Evolutionary conservation across 176 grass and related monocot genomes (phyloP).

Genomic region (Aegilops bicornis): DNA sequence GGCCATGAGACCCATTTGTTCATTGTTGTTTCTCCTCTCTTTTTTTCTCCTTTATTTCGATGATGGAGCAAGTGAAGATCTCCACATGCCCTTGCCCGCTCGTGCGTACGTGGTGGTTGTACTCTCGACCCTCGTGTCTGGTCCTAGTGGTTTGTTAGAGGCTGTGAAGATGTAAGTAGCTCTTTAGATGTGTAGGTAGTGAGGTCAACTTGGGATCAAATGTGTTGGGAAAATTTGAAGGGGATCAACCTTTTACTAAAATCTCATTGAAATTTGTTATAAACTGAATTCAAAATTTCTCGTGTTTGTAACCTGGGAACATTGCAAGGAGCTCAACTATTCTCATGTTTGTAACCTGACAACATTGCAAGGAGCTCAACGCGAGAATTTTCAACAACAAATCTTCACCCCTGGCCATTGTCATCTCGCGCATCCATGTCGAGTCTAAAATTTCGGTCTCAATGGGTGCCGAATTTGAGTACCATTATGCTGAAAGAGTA

Average conservation of each 20-base stretch:
- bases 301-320: no score
- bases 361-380: no score
- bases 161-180: neutral
- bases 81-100: neutral
- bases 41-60: neutral
- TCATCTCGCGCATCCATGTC: no score
- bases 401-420: no score
- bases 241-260: neutral
- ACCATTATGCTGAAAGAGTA: no score
- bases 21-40: constrained; percentile 13
- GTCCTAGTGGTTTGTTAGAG: neutral
- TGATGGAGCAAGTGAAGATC: neutral
- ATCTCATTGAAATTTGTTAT: no score
- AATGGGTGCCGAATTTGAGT: no score
- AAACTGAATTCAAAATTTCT: no score
- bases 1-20: neutral
- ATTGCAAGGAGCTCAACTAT: no score
- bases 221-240: neutral
- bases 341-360: no score
- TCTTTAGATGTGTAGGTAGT: neutral
- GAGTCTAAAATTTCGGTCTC: no score
- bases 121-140: neutral
- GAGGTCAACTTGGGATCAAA: neutral
- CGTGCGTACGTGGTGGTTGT: neutral
- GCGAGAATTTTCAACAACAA: no score